These are phyloP conservation scores for Russula earlei DNA, from an alignment of 768 basidiomycete species.

Conservation along the genomic window DNA sequence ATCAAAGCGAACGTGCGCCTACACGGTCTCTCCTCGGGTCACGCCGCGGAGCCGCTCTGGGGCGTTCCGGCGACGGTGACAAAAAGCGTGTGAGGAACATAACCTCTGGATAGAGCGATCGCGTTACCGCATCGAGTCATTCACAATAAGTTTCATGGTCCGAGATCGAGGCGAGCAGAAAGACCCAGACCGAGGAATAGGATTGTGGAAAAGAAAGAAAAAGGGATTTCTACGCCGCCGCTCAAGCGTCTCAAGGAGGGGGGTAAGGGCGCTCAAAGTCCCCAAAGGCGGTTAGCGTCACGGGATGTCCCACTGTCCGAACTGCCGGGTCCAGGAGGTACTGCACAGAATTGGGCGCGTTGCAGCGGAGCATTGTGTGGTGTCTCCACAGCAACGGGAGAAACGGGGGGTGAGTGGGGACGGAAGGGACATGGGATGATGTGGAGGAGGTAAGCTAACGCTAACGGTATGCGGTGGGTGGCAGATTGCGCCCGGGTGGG, in stretches of 20 bases:
- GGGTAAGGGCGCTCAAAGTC: slow-evolving; percentile 9
- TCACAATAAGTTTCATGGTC: neutral
- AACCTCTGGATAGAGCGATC: neutral
- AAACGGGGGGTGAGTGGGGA: neutral
- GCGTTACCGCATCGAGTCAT: slow-evolving; percentile 6
- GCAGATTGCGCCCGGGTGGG: neutral
- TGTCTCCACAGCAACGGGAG: slow-evolving; percentile 18
- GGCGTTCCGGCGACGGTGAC: neutral
- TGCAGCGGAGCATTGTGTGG: slow-evolving; percentile 1
- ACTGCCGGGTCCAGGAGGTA: slow-evolving; percentile 6
- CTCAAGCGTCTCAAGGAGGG: neutral
- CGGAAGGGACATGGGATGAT: neutral
- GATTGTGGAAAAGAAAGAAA: slow-evolving; percentile 4
- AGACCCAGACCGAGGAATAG: neutral
- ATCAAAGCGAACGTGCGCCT: slow-evolving; percentile 11
- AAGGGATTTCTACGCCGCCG: slow-evolving; percentile 13
- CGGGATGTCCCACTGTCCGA: slow-evolving; percentile 4
- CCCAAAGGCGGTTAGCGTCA: slow-evolving; percentile 15
- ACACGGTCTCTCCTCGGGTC: slow-evolving; percentile 4
- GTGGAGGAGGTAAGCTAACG: neutral
- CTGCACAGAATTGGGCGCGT: neutral
- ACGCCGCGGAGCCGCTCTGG: slow-evolving; percentile 12
- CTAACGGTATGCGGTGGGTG: no score
- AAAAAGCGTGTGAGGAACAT: neutral
- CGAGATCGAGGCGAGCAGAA: neutral